Percentiles rank a stretch among this genome's conserved stretches.
Conservation (phyloP, 164 flowering plant species). For the Kalanchoe fedtschenkoi region DNA sequence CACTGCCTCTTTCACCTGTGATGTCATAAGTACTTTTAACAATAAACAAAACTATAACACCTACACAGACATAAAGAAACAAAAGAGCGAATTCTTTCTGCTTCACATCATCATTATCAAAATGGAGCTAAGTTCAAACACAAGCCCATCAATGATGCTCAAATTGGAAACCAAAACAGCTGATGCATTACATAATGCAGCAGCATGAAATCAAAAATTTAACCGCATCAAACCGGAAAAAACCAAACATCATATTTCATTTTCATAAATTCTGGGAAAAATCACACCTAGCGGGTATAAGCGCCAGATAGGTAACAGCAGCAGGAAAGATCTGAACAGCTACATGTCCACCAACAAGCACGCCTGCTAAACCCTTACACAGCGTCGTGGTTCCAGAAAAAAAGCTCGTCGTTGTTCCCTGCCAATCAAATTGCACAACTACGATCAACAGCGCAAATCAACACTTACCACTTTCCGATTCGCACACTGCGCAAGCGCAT, state of each 20-base stretch:
- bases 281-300: conserved; percentile 79
- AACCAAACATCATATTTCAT: too few relatives aligned
- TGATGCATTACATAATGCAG: background rate
- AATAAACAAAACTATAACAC: background rate
- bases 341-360: conserved; percentile 58
- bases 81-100: background rate
- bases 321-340: conserved; percentile 66
- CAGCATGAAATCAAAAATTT: background rate
- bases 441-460: background rate
- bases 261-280: background rate
- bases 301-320: conserved; percentile 60
- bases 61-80: too few relatives aligned
- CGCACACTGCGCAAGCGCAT: background rate
- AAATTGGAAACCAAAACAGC: background rate
- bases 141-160: background rate
- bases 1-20: background rate
- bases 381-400: conserved; percentile 66
- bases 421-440: conserved; percentile 8
- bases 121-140: background rate
- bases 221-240: too few relatives aligned
- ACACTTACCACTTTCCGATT: background rate
- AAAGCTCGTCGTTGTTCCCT: conserved; percentile 27
- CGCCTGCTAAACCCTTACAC: conserved; percentile 78
- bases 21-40: background rate
- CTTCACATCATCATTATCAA: background rate